Conservation (phyloP, 257 asterid genomes). For the Nicotiana attenuata region DNA sequence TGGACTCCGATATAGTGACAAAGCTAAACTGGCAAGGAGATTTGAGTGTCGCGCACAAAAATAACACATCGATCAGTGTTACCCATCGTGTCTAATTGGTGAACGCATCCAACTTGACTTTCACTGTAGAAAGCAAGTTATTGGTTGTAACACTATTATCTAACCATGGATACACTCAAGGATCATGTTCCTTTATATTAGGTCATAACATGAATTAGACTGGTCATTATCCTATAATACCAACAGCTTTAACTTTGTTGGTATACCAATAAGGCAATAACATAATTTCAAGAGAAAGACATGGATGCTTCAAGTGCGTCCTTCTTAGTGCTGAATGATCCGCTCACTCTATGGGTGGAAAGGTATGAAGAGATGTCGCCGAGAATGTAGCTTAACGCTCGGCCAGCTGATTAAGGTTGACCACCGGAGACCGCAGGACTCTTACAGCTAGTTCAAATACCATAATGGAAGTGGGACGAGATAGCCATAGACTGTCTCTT, state of each 20-base stretch:
- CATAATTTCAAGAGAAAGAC: background rate
- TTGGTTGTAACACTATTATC: background rate
- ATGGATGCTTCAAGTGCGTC: background rate
- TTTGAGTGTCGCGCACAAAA: background rate
- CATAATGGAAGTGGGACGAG: no score
- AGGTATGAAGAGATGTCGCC: no score
- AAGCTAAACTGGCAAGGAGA: background rate
- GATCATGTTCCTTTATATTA: no score
- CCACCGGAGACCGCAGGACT: no score
- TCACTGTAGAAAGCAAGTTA: background rate
- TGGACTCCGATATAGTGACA: background rate
- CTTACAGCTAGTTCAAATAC: no score
- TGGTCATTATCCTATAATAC: background rate
- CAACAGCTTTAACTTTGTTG: background rate
- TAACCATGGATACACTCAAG: background rate
- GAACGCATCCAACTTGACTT: background rate
- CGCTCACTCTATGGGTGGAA: no score
- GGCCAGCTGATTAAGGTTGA: no score
- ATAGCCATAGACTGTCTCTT: no score
- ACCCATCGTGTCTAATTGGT: background rate
- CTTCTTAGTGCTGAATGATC: background rate
- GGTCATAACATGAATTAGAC: background rate
- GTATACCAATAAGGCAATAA: background rate
- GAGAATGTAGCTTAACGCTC: no score
- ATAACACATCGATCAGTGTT: background rate